Evolutionary conservation across 139 green algal genomes (phyloP).

Genomic region (Micractinium sp.): DNA sequence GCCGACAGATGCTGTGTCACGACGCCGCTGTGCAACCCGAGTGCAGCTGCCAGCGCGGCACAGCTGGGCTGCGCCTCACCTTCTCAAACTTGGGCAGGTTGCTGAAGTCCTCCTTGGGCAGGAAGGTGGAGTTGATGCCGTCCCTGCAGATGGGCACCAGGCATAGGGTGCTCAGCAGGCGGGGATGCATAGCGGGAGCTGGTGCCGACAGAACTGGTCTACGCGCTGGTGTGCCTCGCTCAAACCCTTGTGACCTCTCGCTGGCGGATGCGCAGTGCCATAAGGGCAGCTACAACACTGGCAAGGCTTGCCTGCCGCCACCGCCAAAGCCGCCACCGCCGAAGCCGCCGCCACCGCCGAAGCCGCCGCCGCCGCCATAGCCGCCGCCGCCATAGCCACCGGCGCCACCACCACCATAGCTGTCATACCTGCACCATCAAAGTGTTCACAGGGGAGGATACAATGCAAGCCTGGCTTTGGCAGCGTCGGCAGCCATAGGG

Average conservation of each 20-base stretch:
- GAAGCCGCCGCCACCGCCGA: constrained; percentile 34
- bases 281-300: neutral
- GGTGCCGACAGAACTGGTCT: neutral
- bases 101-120: constrained; percentile 77
- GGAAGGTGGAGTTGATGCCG: constrained; percentile 78
- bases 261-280: neutral
- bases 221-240: neutral
- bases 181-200: no score
- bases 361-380: constrained; percentile 39
- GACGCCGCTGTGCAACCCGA: neutral
- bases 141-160: constrained; percentile 13
- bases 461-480: no score
- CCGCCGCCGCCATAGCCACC: constrained; percentile 31
- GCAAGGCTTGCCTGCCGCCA: constrained; percentile 16
- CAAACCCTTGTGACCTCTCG: neutral
- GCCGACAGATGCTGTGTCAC: neutral
- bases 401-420: constrained; percentile 26
- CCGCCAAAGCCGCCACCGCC: constrained; percentile 25
- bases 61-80: neutral
- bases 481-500: no score
- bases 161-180: neutral
- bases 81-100: constrained; percentile 91
- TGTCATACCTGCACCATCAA: neutral
- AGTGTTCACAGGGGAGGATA: neutral
- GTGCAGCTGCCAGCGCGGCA: neutral